phyloP scores from a whole-genome alignment of 768 basidiomycete species.

The Tulasnella sp. region DNA sequence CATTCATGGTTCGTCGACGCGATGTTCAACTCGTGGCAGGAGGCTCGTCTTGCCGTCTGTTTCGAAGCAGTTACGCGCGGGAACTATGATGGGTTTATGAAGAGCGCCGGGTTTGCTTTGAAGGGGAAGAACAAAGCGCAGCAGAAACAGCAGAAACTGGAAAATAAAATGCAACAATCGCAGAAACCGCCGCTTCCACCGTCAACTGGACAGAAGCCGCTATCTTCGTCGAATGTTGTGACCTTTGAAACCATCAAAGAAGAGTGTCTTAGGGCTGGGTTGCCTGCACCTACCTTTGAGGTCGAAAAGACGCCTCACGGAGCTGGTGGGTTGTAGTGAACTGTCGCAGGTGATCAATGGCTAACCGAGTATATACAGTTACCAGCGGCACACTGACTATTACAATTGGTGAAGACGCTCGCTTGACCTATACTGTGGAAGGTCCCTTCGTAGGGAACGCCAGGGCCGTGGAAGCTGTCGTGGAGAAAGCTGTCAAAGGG shows the following conservation, averaged over 20 bases:
- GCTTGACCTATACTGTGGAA: neutral
- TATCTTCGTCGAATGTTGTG: too few species aligned
- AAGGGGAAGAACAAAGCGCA: neutral
- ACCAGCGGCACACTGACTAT: neutral
- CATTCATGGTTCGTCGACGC: conserved; percentile 63
- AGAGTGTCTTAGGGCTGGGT: too few species aligned
- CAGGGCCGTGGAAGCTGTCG: neutral
- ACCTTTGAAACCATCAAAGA: too few species aligned
- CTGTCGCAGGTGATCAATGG: too few species aligned
- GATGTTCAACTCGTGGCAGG: conserved; percentile 54
- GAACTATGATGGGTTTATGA: conserved; percentile 20
- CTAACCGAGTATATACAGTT: neutral
- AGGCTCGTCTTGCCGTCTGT: conserved; percentile 68
- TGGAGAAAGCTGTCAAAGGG: neutral
- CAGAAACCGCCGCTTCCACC: neutral
- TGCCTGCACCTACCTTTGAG: too few species aligned
- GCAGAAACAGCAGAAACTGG: neutral
- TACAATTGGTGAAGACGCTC: neutral
- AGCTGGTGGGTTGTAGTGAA: too few species aligned
- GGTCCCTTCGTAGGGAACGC: neutral
- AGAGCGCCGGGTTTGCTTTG: neutral
- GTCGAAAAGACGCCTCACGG: too few species aligned
- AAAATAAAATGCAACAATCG: neutral
- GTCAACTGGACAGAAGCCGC: too few species aligned
- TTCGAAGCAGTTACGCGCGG: conserved; percentile 63